Evolutionary conservation across 169 alveolate genomes (phyloP).

Genomic region (Plasmodium coatneyi): DNA sequence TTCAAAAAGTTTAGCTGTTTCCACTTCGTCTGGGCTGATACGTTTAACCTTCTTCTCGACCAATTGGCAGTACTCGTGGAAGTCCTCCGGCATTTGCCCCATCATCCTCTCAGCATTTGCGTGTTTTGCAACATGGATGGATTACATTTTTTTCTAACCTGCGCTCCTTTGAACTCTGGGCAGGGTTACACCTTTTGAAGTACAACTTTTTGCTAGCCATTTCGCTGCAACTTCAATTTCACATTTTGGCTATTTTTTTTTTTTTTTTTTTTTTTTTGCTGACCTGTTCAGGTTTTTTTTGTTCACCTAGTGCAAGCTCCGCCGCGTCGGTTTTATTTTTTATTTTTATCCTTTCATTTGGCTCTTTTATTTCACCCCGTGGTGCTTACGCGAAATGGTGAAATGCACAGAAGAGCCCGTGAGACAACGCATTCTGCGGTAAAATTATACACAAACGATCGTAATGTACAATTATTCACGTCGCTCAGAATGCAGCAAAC

Average conservation of each 20-base stretch:
- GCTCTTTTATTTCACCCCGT: neutral
- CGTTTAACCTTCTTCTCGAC: conserved; percentile 8
- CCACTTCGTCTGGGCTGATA: conserved; percentile 51
- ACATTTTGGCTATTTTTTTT: neutral
- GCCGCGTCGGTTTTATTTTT: neutral
- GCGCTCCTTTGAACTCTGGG: neutral
- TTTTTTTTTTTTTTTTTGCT: neutral
- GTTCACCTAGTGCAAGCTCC: neutral
- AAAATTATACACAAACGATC: neutral
- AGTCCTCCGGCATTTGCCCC: neutral
- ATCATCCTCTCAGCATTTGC: neutral
- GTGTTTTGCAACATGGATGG: neutral
- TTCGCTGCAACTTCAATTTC: neutral
- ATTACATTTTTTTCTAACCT: neutral
- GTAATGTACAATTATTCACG: neutral
- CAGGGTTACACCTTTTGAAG: neutral
- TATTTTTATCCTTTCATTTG: neutral
- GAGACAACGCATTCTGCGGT: neutral
- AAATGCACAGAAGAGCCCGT: neutral
- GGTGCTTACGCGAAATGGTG: neutral
- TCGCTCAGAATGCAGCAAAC: neutral
- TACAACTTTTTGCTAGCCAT: neutral
- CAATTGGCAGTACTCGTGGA: conserved; percentile 6
- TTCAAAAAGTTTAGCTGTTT: conserved; percentile 64
- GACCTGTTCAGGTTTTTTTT: neutral